Evolutionary conservation across 495 filamentous ascomycete species (phyloP).

Genomic region (Amphirosellinia nigrospora): DNA sequence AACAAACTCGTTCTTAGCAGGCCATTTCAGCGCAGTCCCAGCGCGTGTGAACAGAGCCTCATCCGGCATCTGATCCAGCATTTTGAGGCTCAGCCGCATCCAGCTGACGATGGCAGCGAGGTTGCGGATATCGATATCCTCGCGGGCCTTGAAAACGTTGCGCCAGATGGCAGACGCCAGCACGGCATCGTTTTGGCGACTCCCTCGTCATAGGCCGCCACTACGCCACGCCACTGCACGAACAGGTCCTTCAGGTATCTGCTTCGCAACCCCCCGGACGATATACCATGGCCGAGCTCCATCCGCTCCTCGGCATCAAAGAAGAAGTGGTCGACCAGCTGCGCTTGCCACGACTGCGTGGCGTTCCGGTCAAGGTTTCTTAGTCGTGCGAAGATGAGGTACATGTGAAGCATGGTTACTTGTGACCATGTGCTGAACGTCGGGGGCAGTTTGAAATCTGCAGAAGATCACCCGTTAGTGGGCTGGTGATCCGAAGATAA

Average conservation of each 20-base stretch:
- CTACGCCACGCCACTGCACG: conserved; percentile 84
- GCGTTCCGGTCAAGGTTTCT: conserved; percentile 69
- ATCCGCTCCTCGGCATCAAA: conserved; percentile 89
- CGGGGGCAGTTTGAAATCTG: conserved; percentile 67
- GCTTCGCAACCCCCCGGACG: conserved; percentile 69
- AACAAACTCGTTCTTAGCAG: conserved; percentile 50
- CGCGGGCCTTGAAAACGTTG: conserved; percentile 81
- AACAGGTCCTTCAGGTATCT: conserved; percentile 92
- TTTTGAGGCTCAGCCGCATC: conserved; percentile 70
- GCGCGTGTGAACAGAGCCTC: conserved; percentile 47
- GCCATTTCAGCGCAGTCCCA: conserved; percentile 48
- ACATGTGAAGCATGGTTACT: conserved; percentile 94
- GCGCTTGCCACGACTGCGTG: conserved; percentile 48
- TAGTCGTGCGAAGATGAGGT: conserved; percentile 85
- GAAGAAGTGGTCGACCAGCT: conserved; percentile 89
- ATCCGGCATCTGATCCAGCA: conserved; percentile 69
- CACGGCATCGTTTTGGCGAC: conserved; percentile 82
- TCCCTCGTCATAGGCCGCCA: conserved; percentile 88
- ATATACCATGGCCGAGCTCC: conserved; percentile 70
- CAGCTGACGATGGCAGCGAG: conserved; percentile 80
- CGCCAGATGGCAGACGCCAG: conserved; percentile 90
- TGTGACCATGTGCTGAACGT: conserved; percentile 97
- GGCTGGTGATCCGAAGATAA: neutral
- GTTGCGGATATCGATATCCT: conserved; percentile 71
- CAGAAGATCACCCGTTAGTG: conserved; percentile 27